These are phyloP conservation scores for Colletotrichum horii DNA, from an alignment of 2,329 filamentous ascomycete species.

Conservation along the genomic window DNA sequence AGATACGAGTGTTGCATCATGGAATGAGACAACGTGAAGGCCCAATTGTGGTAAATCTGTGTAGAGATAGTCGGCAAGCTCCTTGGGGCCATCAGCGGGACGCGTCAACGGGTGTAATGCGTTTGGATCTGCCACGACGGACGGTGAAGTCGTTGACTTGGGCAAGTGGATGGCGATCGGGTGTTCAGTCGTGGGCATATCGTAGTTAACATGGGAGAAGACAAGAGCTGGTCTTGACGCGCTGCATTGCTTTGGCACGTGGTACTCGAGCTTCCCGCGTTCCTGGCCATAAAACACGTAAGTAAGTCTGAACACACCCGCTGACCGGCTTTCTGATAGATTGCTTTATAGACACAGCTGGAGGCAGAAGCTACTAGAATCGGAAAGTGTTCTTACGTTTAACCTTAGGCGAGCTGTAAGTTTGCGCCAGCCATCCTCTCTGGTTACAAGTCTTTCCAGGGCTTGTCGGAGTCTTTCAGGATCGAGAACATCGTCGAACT, in stretches of 20 bases:
- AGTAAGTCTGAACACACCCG: neutral
- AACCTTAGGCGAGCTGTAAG: neutral
- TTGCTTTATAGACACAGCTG: neutral
- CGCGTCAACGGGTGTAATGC: neutral
- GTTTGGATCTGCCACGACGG: neutral
- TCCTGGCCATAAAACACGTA: neutral
- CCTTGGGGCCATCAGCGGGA: neutral
- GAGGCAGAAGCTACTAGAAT: neutral
- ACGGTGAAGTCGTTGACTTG: neutral
- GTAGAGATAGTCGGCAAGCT: neutral
- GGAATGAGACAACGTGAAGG: neutral
- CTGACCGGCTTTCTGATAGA: neutral
- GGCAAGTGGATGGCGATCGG: neutral
- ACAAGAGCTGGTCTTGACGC: neutral
- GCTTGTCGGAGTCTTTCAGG: neutral
- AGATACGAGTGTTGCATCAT: neutral
- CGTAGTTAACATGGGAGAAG: neutral
- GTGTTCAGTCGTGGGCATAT: neutral
- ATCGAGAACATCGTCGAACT: neutral
- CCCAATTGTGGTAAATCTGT: neutral
- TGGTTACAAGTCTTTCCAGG: neutral
- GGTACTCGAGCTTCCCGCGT: neutral
- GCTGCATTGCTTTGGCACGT: neutral
- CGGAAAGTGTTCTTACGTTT: neutral
- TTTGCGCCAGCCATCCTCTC: neutral